Evolutionary conservation across 345 rosid species (phyloP), one percentile per base, ranked within the genome.

Genomic region (Crucihimalaya himalaica): DNA sequence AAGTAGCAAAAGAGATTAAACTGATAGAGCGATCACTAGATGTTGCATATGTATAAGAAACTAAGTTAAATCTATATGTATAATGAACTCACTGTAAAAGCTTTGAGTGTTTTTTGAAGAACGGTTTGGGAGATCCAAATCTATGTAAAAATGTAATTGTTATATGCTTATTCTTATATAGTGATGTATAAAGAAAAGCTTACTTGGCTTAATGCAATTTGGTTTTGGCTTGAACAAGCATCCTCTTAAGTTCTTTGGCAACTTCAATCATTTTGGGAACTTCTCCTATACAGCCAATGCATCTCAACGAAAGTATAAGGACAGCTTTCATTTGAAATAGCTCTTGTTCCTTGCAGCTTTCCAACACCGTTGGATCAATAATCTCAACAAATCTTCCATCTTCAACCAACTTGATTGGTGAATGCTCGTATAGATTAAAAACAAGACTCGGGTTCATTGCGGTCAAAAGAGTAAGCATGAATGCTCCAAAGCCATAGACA

Each of bases 211-310:
- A 43, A 42, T 4, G 18, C 20, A 2, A 4, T 7, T 7, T 54
- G 20, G 59, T 54, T 54, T 54, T 57, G 68, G 54, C 55, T 28
- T 28, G n/a, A 43, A 43, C 25, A 11, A 43, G 40, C 15, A 72
- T 62, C 29, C 16, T 61, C 52, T 72, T 51, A 37, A 72, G 69
- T 21, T 62, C 76, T 62, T 51, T 62, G 18, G 69, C 69, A 45
- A 72, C 76, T 35, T 62, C 68, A 18, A 29, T 72, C 54, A 72
- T 72, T 13, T 35, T 51, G 0, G 61, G 75, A 37, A 37, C 61
- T 13, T 61, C 68, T 20, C 67, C 61, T 8, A 6, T 14, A 37
- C 35, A 40, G 19, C 40, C 40, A 35, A 35, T 35, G 13, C 40
- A 71, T 60, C 75, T 71, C 60, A 71, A 6, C 2, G 75, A 59